Percentiles rank a stretch among this genome's conserved stretches.
Conservation (phyloP, 495 filamentous ascomycete genomes). For the Umbilicaria muhlenbergii region DNA sequence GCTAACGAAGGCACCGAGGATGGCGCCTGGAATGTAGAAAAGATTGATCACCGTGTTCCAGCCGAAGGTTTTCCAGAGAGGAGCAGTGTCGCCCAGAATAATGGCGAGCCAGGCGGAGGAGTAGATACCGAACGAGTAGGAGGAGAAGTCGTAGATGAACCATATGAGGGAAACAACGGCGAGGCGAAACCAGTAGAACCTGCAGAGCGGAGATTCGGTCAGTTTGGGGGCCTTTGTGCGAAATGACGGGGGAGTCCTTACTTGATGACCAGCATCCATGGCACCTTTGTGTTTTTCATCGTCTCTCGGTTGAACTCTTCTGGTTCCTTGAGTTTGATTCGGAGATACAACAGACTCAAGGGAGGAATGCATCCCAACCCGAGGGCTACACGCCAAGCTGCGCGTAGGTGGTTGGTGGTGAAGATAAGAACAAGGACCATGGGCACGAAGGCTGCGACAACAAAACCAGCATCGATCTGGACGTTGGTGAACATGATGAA, state of each 20-base stretch:
- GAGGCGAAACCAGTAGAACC: slow-evolving; percentile 43
- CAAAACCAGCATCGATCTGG: slow-evolving; percentile 70
- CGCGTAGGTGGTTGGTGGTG: slow-evolving; percentile 50
- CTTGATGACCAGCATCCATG: slow-evolving; percentile 33
- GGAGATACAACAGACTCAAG: slow-evolving; percentile 54
- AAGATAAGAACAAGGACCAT: slow-evolving; percentile 55
- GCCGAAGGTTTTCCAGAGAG: slow-evolving; percentile 61
- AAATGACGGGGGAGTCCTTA: slow-evolving; percentile 11
- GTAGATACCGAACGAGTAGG: slow-evolving; percentile 71
- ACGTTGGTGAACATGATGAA: slow-evolving; percentile 90
- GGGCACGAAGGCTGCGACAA: slow-evolving; percentile 59
- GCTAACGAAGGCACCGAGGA: slow-evolving; percentile 54
- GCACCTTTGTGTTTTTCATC: slow-evolving; percentile 32
- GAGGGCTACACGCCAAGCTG: slow-evolving; percentile 60
- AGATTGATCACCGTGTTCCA: slow-evolving; percentile 76
- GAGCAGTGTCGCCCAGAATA: slow-evolving; percentile 37
- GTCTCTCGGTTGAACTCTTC: slow-evolving; percentile 57
- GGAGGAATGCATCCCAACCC: slow-evolving; percentile 73
- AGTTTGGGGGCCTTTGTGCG: background rate
- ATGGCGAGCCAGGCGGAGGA: slow-evolving; percentile 52
- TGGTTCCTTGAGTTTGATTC: slow-evolving; percentile 64
- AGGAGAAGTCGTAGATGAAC: slow-evolving; percentile 83
- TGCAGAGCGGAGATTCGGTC: slow-evolving; percentile 5
- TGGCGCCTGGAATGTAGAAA: slow-evolving; percentile 75
- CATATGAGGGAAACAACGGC: slow-evolving; percentile 63